phyloP scores from a whole-genome alignment of 108 stramenopile species.

The Mediolabrus comicus region DNA sequence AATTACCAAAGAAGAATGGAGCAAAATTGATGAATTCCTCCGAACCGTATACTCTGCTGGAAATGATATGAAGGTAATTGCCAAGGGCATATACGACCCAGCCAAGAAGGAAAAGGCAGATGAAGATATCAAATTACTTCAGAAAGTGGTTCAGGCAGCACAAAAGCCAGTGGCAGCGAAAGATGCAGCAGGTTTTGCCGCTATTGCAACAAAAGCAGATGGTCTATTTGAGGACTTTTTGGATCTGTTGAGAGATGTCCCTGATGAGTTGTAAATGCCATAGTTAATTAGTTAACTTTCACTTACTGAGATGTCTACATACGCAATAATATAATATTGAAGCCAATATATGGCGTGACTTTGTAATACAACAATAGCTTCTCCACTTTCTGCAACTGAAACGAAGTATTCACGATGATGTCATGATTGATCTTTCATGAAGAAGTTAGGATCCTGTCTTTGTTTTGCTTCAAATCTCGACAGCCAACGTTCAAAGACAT shows the following conservation, averaged over 20 bases:
- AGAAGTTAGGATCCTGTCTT: constrained; percentile 78
- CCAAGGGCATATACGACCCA: constrained; percentile 48
- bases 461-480: constrained; percentile 73
- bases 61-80: constrained; percentile 74
- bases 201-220: constrained; percentile 46
- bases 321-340: no score
- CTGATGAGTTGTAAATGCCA: constrained; percentile 48
- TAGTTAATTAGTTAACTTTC: neutral
- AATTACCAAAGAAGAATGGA: constrained; percentile 73
- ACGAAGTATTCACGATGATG: neutral
- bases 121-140: constrained; percentile 52
- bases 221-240: constrained; percentile 63
- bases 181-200: constrained; percentile 53
- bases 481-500: constrained; percentile 88
- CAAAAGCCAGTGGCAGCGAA: constrained; percentile 56
- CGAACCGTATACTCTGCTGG: constrained; percentile 57
- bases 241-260: constrained; percentile 66
- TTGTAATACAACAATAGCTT: no score
- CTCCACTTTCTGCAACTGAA: no score
- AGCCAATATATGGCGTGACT: no score
- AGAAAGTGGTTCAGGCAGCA: constrained; percentile 65
- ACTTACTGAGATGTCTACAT: no score
- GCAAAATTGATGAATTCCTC: constrained; percentile 67
- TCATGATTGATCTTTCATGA: constrained; percentile 49
- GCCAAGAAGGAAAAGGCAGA: constrained; percentile 55